Evolutionary conservation across 1,284 basidiomycete genomes (phyloP).

Genomic region (Apiotrichum domesticum): DNA sequence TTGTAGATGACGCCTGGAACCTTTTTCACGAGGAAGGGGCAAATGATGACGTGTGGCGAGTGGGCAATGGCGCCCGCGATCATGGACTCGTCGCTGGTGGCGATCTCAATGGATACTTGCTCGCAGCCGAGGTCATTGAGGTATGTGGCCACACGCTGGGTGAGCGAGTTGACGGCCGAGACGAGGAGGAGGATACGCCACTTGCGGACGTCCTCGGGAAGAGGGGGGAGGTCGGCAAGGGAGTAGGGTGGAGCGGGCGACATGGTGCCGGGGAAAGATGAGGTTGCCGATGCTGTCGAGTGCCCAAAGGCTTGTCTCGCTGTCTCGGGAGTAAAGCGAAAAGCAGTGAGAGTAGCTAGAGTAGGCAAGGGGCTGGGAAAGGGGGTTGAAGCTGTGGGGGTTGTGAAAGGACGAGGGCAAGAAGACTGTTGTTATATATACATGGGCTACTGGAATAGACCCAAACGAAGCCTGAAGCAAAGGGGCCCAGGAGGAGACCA

Average conservation of each 20-base stretch:
- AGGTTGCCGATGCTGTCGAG: too few relatives aligned
- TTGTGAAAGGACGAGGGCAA: too few relatives aligned
- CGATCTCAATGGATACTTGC: conserved; percentile 46
- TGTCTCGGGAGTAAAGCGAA: too few relatives aligned
- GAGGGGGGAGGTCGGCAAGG: conserved; percentile 21
- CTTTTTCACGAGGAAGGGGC: conserved; percentile 49
- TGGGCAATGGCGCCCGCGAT: conserved; percentile 40
- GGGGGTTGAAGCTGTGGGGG: too few relatives aligned
- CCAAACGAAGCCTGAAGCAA: too few relatives aligned
- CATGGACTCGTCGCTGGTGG: conserved; percentile 44
- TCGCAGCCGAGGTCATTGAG: conserved; percentile 41
- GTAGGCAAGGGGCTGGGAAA: too few relatives aligned
- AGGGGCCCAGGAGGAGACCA: too few relatives aligned
- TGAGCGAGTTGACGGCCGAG: conserved; percentile 49
- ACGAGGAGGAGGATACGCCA: conserved; percentile 46
- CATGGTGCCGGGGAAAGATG: neutral
- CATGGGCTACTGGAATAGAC: too few relatives aligned
- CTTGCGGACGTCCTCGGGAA: conserved; percentile 18
- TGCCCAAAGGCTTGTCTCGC: too few relatives aligned
- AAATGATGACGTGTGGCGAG: conserved; percentile 47
- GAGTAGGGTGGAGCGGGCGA: conserved; percentile 11
- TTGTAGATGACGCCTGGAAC: conserved; percentile 46
- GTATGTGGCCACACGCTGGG: conserved; percentile 44
- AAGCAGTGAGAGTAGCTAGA: too few relatives aligned
- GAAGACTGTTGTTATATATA: too few relatives aligned